These are phyloP conservation scores for Suhomyces bribrorum DNA, from an alignment of 1,139 yeast genomes.

Conservation along the genomic window DNA sequence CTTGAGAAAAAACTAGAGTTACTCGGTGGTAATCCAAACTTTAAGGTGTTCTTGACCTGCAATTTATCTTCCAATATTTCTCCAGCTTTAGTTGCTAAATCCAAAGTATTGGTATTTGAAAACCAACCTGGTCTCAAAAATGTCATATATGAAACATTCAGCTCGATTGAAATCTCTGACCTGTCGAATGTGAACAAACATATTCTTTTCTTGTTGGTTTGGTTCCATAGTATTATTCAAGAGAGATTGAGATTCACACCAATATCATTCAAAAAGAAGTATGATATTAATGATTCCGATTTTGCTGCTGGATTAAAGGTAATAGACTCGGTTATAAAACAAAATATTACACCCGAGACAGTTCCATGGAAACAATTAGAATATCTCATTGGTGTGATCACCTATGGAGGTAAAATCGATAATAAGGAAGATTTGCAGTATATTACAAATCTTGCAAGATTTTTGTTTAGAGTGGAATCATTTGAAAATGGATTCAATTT, in stretches of 20 bases:
- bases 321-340: conserved; percentile 26
- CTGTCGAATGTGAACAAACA: conserved; percentile 49
- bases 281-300: conserved; percentile 79
- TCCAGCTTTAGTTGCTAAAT: conserved; percentile 49
- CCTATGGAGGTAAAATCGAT: conserved; percentile 78
- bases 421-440: conserved; percentile 42
- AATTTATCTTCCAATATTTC: conserved; percentile 55
- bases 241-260: conserved; percentile 65
- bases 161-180: conserved; percentile 23
- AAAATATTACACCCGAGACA: conserved; percentile 43
- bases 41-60: conserved; percentile 64
- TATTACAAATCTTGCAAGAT: conserved; percentile 25
- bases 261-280: conserved; percentile 57
- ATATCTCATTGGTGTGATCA: conserved; percentile 52
- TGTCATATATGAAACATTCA: conserved; percentile 46
- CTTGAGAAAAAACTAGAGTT: conserved; percentile 49
- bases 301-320: conserved; percentile 52
- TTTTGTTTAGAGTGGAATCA: conserved; percentile 29
- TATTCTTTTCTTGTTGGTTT: conserved; percentile 56
- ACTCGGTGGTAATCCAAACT: conserved; percentile 22
- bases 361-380: conserved; percentile 62
- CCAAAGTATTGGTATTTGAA: conserved; percentile 60
- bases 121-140: conserved; percentile 60
- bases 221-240: conserved; percentile 68
- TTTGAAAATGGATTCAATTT: conserved; percentile 32